phyloP scores from a whole-genome alignment of 345 rosid species.

The Laguncularia racemosa region DNA sequence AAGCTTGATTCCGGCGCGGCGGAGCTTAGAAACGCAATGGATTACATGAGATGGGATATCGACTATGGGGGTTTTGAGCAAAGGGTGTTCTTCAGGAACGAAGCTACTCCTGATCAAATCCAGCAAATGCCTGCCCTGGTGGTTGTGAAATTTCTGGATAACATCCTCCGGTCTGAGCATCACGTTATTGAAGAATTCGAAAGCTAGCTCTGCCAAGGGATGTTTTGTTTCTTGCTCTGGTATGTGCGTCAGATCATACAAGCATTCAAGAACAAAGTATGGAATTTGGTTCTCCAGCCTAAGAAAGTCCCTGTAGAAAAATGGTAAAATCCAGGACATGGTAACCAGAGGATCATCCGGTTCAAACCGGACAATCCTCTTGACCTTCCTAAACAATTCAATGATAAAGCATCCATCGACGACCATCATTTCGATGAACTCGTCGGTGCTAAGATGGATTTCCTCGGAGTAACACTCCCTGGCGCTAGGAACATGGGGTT shows the following conservation, averaged over 20 bases:
- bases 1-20: conserved; percentile 31
- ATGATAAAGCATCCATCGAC: conserved; percentile 59
- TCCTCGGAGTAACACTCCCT: conserved; percentile 68
- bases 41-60: conserved; percentile 30
- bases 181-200: conserved; percentile 52
- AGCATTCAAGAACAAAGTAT: conserved; percentile 48
- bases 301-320: conserved; percentile 57
- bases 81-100: conserved; percentile 22
- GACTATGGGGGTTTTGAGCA: neutral
- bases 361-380: conserved; percentile 26
- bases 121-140: conserved; percentile 49
- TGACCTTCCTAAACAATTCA: conserved; percentile 57
- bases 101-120: conserved; percentile 53
- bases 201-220: conserved; percentile 35
- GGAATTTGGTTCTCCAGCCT: conserved; percentile 62
- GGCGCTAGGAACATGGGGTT: conserved; percentile 32
- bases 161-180: conserved; percentile 31
- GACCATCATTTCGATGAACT: conserved; percentile 65
- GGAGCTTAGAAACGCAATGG: conserved; percentile 57
- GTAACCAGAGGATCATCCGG: conserved; percentile 56
- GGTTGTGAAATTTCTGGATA: conserved; percentile 19
- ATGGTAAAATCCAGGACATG: conserved; percentile 70
- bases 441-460: conserved; percentile 26
- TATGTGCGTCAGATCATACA: conserved; percentile 37
- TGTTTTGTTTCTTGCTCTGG: conserved; percentile 18